These are phyloP conservation scores for Tagetes patula DNA, from an alignment of 129 eudicot genomes.

Conservation along the genomic window DNA sequence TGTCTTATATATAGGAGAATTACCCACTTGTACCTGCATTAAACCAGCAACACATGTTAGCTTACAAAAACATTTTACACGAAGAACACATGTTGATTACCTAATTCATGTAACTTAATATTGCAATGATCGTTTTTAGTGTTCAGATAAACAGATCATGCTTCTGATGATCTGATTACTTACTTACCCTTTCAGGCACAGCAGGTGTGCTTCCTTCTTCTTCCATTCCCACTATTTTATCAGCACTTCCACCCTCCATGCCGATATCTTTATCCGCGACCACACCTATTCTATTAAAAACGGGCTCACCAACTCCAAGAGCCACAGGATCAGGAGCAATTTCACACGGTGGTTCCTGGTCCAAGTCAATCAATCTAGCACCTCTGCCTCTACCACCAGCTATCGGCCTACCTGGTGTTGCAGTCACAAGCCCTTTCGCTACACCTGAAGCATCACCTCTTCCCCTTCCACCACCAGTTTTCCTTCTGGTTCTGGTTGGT, in stretches of 20 bases:
- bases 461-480: conserved; percentile 83
- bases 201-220: conserved; percentile 71
- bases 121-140: background rate
- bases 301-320: conserved; percentile 52
- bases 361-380: conserved; percentile 73
- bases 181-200: conserved; percentile 77
- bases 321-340: conserved; percentile 55
- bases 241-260: conserved; percentile 82
- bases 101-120: background rate
- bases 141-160: background rate
- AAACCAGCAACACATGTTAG: conserved; percentile 12
- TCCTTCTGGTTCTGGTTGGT: conserved; percentile 76
- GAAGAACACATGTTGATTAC: background rate
- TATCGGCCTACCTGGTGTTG: conserved; percentile 43
- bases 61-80: background rate
- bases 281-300: conserved; percentile 50
- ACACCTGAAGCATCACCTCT: conserved; percentile 79
- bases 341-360: conserved; percentile 70
- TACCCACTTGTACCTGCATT: conserved; percentile 91
- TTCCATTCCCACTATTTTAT: conserved; percentile 67
- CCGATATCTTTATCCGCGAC: conserved; percentile 65
- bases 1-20: conserved; percentile 70
- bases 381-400: conserved; percentile 80
- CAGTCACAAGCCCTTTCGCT: conserved; percentile 63
- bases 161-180: background rate